Evolutionary conservation across 1,139 yeast species (phyloP), one percentile per base, ranked within the genome.

Genomic region (Candida neerlandica): DNA sequence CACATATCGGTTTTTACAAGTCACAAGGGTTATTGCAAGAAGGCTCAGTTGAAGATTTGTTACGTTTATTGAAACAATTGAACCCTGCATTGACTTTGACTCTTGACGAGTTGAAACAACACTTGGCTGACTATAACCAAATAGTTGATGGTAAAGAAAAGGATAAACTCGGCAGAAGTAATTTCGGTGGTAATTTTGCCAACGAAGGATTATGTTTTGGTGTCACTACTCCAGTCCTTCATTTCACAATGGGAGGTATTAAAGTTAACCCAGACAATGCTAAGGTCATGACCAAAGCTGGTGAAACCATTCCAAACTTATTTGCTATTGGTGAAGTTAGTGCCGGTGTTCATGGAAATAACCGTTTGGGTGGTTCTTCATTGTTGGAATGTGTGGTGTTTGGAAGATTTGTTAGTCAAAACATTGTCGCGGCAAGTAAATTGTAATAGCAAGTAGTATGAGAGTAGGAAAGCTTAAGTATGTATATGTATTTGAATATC

Each of bases 171-270:
- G 65, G 64, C 1, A 53, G 76, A 19, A 43, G 50, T 2, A 50
- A 45, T 6, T 67, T 67, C 56, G 75, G 65, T 1, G 49, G 53
- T 21, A 29, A 42, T 3, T 57, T 65, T 38, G 50, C 51, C 29
- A 41, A 55, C 1, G 44, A 50, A 1, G 46, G 46, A 47, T 11
- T 53, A 14, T 70, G 62, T 48, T 69, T 56, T 55, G 77, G 77
- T 1, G 57, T 70, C 16, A 65, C 70, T 0, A 72, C 77, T 1
- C 77, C 77, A 0, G 75, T 70, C 2, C 52, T 71, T 14, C 77
- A 72, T 55, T 72, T 69, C 49, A 60, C 75, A 2, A 72, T 72
- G 77, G 77, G 77, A 11, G 77, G 77, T 3, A 58, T 72, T 15
- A 64, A 66, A 38, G 67, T 71, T 9, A 64, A 69, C 48, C 46